Conservation (phyloP, 192 early-diverging fungal species). For the Backusella liffmaniae region DNA sequence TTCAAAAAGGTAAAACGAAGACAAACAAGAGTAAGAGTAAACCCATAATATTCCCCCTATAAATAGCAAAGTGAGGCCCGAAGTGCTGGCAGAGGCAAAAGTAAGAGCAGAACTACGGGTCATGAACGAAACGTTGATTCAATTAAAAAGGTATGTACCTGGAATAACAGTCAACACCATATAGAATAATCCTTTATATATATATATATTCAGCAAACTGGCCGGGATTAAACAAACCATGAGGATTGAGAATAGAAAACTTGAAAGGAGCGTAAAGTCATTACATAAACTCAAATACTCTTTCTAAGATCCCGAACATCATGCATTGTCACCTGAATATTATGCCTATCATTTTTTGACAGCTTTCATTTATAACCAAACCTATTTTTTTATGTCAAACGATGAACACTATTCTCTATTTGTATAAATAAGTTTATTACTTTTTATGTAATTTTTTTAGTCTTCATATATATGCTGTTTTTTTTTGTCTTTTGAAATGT, state of each 20-base stretch:
- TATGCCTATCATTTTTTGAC: too few relatives aligned
- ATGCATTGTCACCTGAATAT: too few relatives aligned
- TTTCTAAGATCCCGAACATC: not conserved
- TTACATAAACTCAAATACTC: not conserved
- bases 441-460: not conserved
- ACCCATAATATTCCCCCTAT: not conserved
- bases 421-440: conserved; percentile 4
- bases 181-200: not conserved
- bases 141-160: not conserved
- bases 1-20: not conserved
- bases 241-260: not conserved
- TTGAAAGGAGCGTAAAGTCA: not conserved
- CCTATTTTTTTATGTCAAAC: not conserved
- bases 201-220: not conserved
- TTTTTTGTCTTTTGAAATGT: not conserved
- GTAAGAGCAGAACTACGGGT: not conserved
- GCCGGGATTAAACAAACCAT: not conserved
- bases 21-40: not conserved
- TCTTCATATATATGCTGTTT: not conserved
- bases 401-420: not conserved
- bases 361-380: too few relatives aligned
- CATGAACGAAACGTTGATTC: not conserved
- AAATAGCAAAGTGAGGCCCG: not conserved
- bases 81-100: not conserved
- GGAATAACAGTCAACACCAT: too few relatives aligned